These are phyloP conservation scores for Luvunga scandens DNA, from an alignment of 345 rosid genomes.

Conservation along the genomic window DNA sequence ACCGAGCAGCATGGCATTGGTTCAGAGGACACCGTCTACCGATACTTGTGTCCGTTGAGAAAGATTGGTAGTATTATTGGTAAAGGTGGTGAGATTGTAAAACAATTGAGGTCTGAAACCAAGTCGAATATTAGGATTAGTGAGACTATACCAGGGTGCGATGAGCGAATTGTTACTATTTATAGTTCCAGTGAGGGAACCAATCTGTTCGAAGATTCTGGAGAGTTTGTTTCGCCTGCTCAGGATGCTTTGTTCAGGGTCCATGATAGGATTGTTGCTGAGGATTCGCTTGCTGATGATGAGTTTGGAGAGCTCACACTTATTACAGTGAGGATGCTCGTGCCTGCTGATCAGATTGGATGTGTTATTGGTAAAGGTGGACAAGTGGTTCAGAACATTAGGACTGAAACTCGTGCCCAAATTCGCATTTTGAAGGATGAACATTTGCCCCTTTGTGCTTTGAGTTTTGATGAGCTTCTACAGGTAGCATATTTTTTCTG, in stretches of 20 bases:
- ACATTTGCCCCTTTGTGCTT: constrained; percentile 52
- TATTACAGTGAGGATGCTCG: constrained; percentile 53
- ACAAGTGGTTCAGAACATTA: constrained; percentile 53
- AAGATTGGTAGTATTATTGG: constrained; percentile 70
- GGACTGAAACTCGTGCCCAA: constrained; percentile 53
- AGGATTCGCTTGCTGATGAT: constrained; percentile 34
- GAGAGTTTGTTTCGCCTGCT: constrained; percentile 48
- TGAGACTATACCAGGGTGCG: constrained; percentile 51
- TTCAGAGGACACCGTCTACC: constrained; percentile 54
- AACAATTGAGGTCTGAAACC: constrained; percentile 56
- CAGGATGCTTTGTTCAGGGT: constrained; percentile 67
- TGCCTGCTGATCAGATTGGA: constrained; percentile 73
- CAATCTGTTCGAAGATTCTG: constrained; percentile 43
- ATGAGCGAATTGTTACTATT: constrained; percentile 59
- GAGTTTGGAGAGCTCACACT: constrained; percentile 36
- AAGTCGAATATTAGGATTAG: constrained; percentile 52
- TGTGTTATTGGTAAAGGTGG: constrained; percentile 75
- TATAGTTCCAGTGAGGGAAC: constrained; percentile 57
- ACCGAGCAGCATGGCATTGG: constrained; percentile 42
- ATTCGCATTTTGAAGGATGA: constrained; percentile 58
- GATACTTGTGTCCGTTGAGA: constrained; percentile 53
- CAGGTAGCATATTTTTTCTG: constrained; percentile 37
- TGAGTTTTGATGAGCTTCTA: constrained; percentile 60
- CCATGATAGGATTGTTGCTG: constrained; percentile 48
- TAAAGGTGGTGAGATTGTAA: constrained; percentile 62